Evolutionary conservation across 331 rosid genomes (phyloP).

Genomic region (Spiraea crenata): DNA sequence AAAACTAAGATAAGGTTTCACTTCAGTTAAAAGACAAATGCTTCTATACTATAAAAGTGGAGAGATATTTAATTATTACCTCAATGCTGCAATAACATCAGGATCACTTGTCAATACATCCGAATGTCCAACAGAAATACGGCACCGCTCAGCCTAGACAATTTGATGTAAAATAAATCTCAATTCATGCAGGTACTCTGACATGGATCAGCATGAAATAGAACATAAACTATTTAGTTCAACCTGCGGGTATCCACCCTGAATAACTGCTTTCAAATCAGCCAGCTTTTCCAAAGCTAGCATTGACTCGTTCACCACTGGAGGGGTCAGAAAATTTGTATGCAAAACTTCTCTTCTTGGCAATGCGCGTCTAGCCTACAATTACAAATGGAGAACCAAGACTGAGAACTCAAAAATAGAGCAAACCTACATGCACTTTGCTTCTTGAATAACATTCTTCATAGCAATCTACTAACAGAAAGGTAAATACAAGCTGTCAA

Average conservation of each 20-base stretch:
- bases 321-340: conserved; percentile 84
- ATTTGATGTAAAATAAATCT: conserved; percentile 7
- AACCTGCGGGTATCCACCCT: conserved; percentile 97
- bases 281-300: conserved; percentile 67
- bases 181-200: not conserved
- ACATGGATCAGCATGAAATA: not conserved
- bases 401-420: not conserved
- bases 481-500: not conserved
- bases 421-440: not conserved
- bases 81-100: conserved; percentile 64
- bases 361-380: conserved; percentile 77
- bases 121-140: conserved; percentile 80
- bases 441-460: not conserved
- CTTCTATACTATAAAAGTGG: conserved; percentile 10
- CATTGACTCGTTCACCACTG: conserved; percentile 82
- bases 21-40: conserved; percentile 15
- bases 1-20: conserved; percentile 13
- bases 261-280: conserved; percentile 71
- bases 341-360: conserved; percentile 75
- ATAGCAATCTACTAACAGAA: not conserved
- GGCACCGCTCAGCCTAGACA: conserved; percentile 89
- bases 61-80: conserved; percentile 7
- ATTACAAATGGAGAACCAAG: conserved; percentile 14
- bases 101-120: conserved; percentile 79
- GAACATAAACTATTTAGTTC: conserved; percentile 3